Conservation (phyloP, 352 stramenopile genomes). For the Globisporangium mamillatum region DNA sequence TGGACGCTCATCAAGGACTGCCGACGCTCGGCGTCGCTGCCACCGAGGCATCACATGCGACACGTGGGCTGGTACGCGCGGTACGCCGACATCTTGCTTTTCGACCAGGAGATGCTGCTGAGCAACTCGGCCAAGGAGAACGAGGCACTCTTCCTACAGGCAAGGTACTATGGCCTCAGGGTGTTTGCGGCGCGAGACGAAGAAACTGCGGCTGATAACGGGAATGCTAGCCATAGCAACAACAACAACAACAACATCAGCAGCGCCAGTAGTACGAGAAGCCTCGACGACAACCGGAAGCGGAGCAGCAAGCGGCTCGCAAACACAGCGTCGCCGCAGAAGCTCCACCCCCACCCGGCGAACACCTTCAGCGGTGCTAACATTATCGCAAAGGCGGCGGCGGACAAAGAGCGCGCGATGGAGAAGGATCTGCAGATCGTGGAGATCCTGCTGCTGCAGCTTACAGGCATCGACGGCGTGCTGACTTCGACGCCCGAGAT, state of each 20-base stretch:
- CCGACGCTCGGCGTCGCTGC: slow-evolving; percentile 16
- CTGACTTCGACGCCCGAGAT: slow-evolving; percentile 26
- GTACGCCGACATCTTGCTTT: slow-evolving; percentile 27
- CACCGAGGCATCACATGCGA: slow-evolving; percentile 19
- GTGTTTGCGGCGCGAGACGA: slow-evolving; percentile 27
- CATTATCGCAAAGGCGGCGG: slow-evolving; percentile 7
- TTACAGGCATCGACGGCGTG: slow-evolving; percentile 34
- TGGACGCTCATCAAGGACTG: slow-evolving; percentile 44
- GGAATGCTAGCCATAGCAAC: not conserved
- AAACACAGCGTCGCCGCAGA: not conserved
- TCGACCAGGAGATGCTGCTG: slow-evolving; percentile 33
- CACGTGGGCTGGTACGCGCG: slow-evolving; percentile 23
- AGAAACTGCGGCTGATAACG: not conserved
- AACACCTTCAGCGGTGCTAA: slow-evolving; percentile 7
- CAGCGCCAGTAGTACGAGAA: not conserved
- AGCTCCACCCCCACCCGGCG: not conserved
- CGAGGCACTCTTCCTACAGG: slow-evolving; percentile 27
- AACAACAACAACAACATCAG: not conserved
- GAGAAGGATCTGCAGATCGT: slow-evolving; percentile 21
- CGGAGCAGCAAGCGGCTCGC: slow-evolving; percentile 4
- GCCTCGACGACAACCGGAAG: not conserved
- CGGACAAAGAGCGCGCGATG: slow-evolving; percentile 6
- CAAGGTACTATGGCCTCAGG: slow-evolving; percentile 23
- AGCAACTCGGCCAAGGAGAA: slow-evolving; percentile 33
- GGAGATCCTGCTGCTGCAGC: slow-evolving; percentile 34